Evolutionary conservation across 371 early-diverging fungal species (phyloP), one percentile per base, ranked within the genome.

Genomic region (Quaeritorhiza haematococci): DNA sequence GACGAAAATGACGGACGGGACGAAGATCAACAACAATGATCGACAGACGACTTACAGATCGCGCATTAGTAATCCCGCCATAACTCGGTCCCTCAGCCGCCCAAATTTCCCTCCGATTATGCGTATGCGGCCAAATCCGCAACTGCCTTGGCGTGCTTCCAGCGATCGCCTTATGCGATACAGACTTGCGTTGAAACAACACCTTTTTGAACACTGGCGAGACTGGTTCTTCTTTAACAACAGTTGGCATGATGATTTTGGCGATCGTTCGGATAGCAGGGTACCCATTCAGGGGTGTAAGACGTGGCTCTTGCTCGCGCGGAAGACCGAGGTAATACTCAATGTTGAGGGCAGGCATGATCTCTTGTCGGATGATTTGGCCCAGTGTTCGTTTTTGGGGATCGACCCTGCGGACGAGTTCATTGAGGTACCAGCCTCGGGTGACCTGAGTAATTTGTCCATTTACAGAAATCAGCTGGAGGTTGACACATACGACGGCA

Each of bases 381-480:
- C 85, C 80, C 24, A 87, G 66, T 13, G 84, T 80, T 5, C 78
- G 69, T 19, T 51, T 8, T 26, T 35, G 26, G 15, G 77, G 70
- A 59, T 82, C 80, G 15, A 76, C 80, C 1, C 88, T 75, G 0
- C 78, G 71, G 21, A 85, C 74, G 55, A 89, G 61, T 57, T 86
- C 87, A 56, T 89, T 87, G 45, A 86, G 55, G 65, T 76, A 86
- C 84, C 82, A 85, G n/a, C 88, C 90, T 47, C 80, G 74, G 1
- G 80, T 79, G 24, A 78, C 17, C 13, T 51, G 13, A 23, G n/a
- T n/a, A 38, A 13, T 38, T 38, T n/a, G 13, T n/a, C 38, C 13
- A n/a, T n/a, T n/a, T 38, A n/a, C 26, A 26, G 46, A n/a, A 24
- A 26, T 15, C 21, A 46, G 24, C 46, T 19, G 24, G 15, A 8